A percentile compares a stretch with the other conserved stretches of the same genome.
phyloP scores from a whole-genome alignment of 352 stramenopile genomes.

The Globisporangium irregulare region DNA sequence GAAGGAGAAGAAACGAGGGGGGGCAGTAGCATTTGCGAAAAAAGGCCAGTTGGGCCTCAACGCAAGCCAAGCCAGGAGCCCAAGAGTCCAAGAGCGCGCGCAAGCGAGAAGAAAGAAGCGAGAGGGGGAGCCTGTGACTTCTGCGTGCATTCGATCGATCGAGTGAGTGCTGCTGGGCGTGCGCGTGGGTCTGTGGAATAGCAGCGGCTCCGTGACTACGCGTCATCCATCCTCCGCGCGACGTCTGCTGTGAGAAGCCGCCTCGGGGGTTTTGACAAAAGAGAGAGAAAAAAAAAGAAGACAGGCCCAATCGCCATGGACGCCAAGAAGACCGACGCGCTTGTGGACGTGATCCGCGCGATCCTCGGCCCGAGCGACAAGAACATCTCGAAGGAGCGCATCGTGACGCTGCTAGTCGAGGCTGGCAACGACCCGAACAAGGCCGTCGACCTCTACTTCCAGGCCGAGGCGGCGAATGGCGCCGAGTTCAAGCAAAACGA shows the following conservation, averaged over 20 bases:
- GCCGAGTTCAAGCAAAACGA: constrained; percentile 44
- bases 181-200: neutral
- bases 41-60: constrained; percentile 26
- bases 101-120: neutral
- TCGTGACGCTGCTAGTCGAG: constrained; percentile 56
- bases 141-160: neutral
- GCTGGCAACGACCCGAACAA: constrained; percentile 79
- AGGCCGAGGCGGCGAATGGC: constrained; percentile 46
- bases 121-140: neutral
- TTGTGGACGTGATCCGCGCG: constrained; percentile 75
- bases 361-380: constrained; percentile 63
- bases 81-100: constrained; percentile 1
- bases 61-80: neutral
- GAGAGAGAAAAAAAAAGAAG: neutral
- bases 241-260: neutral
- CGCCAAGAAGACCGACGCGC: constrained; percentile 48
- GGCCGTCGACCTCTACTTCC: constrained; percentile 78
- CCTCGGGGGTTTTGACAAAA: neutral
- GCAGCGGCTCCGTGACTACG: neutral
- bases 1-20: constrained; percentile 12
- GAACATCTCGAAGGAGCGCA: constrained; percentile 56
- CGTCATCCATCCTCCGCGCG: neutral
- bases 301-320: constrained; percentile 29
- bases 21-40: constrained; percentile 19
- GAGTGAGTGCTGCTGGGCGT: neutral